These are phyloP conservation scores for Monosporozyma siamensis DNA, from an alignment of 805 yeast species.

Conservation along the genomic window DNA sequence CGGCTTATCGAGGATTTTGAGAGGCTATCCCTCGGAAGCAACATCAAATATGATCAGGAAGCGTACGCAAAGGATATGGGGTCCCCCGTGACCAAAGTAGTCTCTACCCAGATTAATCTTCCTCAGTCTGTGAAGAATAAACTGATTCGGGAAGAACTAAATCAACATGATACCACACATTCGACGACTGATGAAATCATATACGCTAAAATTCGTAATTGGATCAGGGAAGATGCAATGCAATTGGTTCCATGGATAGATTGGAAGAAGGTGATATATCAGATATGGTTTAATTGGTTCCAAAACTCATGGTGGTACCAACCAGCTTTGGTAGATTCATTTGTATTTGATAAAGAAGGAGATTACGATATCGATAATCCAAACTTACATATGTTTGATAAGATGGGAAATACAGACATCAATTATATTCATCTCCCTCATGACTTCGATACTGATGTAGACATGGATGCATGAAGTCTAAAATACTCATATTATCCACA, in stretches of 20 bases:
- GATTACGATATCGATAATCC: conserved; percentile 11
- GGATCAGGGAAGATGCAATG: conserved; percentile 19
- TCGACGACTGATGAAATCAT: conserved; percentile 8
- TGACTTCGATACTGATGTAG: conserved; percentile 11
- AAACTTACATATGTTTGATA: neutral
- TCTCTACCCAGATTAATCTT: conserved; percentile 6
- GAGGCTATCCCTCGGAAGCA: conserved; percentile 17
- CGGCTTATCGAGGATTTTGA: conserved; percentile 28
- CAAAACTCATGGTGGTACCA: conserved; percentile 5
- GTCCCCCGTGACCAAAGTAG: conserved; percentile 3
- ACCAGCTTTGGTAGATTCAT: conserved; percentile 1
- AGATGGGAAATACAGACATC: neutral
- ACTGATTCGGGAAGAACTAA: neutral
- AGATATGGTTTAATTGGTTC: conserved; percentile 28
- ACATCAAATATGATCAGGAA: neutral
- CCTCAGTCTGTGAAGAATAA: conserved; percentile 7
- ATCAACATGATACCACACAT: neutral
- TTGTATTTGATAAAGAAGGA: conserved; percentile 5
- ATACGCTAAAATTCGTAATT: conserved; percentile 19
- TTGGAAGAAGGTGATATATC: conserved; percentile 13
- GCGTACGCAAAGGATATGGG: neutral
- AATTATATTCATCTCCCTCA: conserved; percentile 2
- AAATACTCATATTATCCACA: neutral
- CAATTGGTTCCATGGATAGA: conserved; percentile 26
- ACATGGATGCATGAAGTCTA: conserved; percentile 7